Base-by-base conservation (phyloP, 768 basidiomycete genomes). In the Lactarius sanguifluus region DNA sequence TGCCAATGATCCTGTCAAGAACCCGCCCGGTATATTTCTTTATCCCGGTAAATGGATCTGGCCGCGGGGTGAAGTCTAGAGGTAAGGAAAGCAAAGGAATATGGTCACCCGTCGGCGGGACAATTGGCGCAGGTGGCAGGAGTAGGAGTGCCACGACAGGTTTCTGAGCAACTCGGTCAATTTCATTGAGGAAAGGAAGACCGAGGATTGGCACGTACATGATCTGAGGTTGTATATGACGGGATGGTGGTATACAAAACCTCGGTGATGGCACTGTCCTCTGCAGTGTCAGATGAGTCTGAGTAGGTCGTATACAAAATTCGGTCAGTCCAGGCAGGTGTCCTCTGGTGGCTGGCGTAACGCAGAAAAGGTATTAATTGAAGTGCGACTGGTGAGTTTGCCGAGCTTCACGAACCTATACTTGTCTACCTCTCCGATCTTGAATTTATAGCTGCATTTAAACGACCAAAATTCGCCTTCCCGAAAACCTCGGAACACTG, bases 251-350 rank as follows among this genome's bases (percentile, higher is more conserved):
- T 91, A 74, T 96, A 96, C 58, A 92, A 74, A 23, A 91, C 64
- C 67, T 89, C 91, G 3, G 75, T 81, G 67, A 91, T 85, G 64
- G 81, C 73, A 2, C 89, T 86, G 43, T 78, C 72, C 12, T 83
- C 79, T 9, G 80, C 80, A 8, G 75, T 75, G 64, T 82, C 79
- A 2, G 85, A 84, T 2, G 82, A 83, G 74, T 92, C 91, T 25
- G 82, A 82, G 73, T 87, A 80, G 6, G 91, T 92, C 15, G 91
- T 82, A 73, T 94, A 97, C 73, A 98, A 79, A 54, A 98, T 84
- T 55, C 96, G 84, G 76, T 98, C 96, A 34, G 95, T 97, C 91
- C 94, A 98, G 25, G 94, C 86, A 0, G 96, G 96, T 2, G 81
- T 82, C 12, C 96, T 87, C 72, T 85, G 89, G 13, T 76, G 74